Base-by-base conservation (phyloP, 139 green algal species). In the Chlorella sp. region DNA sequence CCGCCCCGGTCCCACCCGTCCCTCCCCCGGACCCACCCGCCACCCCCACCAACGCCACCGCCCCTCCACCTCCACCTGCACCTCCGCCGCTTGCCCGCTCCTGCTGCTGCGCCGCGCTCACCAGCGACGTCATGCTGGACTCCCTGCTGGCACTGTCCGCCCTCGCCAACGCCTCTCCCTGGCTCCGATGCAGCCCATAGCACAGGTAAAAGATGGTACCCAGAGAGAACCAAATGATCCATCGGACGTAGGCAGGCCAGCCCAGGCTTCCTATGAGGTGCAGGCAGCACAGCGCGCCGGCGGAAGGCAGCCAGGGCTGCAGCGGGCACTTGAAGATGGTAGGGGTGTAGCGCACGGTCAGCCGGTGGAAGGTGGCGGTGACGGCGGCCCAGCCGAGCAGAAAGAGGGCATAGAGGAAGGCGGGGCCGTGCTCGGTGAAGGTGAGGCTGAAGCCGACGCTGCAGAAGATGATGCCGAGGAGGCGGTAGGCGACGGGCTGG, bases 211-310 rank as follows among this genome's bases (percentile, higher is more conserved):
- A 10, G 22, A 27, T 10, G 4, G 55, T 77, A 23, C 76, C 67
- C 55, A 80, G 33, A 0, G 24, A 23, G 63, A 90, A 83, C 91
- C 91, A 97, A 27, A 91, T 77, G 1, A 85, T 73, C 77, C 93
- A 94, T 2, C 90, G 79, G 49, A 90, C 82, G 50, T 93, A 96
- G 14, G 91, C 87, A 2, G 71, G 69, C 87, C 81, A 89, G 27
- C 93, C 89, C 33, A 97, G 77, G 49, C 73, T 87, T 69, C 81
- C 79, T 3, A 96, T 88, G 31, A 97, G 83, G 81, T 93, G 86
- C 29, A 93, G 31, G 3, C 81, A 92, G 49, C 79, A 72, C 20
- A 95, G 75, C 61, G 97, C 82, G 70, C 86, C 88, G 10, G 86
- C 49, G 6, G 78, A 76, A 3, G 91, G 87, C 0, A 89, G 75